A percentile compares a stretch with the other conserved stretches of the same genome.
Evolutionary conservation across 768 basidiomycete species (phyloP).

Genomic region (Serendipita vermifera): DNA sequence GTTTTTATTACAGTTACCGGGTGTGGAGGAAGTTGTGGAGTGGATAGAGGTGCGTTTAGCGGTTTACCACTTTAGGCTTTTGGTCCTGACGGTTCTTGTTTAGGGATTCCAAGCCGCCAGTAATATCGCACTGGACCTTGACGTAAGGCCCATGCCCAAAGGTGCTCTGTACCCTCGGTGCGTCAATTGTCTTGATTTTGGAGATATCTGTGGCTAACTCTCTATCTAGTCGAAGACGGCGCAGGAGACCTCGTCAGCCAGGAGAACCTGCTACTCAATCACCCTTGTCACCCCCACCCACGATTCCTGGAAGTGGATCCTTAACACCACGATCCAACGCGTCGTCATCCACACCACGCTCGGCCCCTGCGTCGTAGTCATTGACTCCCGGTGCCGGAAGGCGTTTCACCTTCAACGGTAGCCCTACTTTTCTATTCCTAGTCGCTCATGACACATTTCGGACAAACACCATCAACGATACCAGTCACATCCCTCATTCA

Average conservation of each 20-base stretch:
- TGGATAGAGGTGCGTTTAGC: slow-evolving; percentile 76
- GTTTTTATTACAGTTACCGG: slow-evolving; percentile 81
- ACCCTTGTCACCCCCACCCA: background rate
- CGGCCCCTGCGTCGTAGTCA: too few relatives aligned
- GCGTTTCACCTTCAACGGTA: too few relatives aligned
- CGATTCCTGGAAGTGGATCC: too few relatives aligned
- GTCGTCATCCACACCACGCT: too few relatives aligned
- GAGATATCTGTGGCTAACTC: background rate
- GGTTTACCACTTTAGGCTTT: background rate
- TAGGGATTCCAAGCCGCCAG: slow-evolving; percentile 84
- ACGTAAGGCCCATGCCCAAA: slow-evolving; percentile 82
- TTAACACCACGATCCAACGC: too few relatives aligned
- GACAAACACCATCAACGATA: too few relatives aligned
- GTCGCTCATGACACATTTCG: too few relatives aligned
- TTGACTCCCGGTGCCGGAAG: too few relatives aligned
- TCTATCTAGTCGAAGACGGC: background rate
- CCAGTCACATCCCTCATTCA: too few relatives aligned
- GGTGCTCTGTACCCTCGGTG: slow-evolving; percentile 77
- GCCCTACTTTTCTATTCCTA: too few relatives aligned
- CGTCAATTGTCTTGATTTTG: slow-evolving; percentile 15
- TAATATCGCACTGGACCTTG: slow-evolving; percentile 84
- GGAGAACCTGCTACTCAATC: slow-evolving; percentile 6
- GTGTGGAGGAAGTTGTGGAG: slow-evolving; percentile 72
- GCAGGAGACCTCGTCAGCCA: background rate
- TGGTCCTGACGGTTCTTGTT: background rate